Evolutionary conservation across 169 alveolate species (phyloP).

Genomic region (Plasmodium relictum): DNA sequence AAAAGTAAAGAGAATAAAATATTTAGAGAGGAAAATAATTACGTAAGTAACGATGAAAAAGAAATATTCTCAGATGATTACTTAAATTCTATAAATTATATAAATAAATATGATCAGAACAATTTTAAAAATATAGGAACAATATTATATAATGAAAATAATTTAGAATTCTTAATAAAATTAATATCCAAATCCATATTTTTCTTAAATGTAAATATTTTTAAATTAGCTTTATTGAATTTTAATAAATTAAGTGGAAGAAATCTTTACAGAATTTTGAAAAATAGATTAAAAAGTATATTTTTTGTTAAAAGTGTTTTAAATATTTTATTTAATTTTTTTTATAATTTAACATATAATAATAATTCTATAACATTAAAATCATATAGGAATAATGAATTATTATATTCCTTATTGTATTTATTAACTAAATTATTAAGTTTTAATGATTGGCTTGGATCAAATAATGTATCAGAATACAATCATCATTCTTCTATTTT

Average conservation of each 20-base stretch:
- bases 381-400: constrained; percentile 64
- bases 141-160: constrained; percentile 46
- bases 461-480: constrained; percentile 69
- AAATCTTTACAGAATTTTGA: constrained; percentile 44
- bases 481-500: constrained; percentile 76
- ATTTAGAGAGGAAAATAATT: not conserved
- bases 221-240: constrained; percentile 49
- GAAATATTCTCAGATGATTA: not conserved
- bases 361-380: constrained; percentile 27
- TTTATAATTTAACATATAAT: constrained; percentile 54
- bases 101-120: constrained; percentile 31
- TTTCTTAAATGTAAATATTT: constrained; percentile 53
- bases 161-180: constrained; percentile 57
- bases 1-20: not conserved
- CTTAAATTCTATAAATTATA: constrained; percentile 26
- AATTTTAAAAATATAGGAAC: constrained; percentile 66
- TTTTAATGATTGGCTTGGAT: constrained; percentile 76
- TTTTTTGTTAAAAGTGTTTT: constrained; percentile 46
- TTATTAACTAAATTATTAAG: constrained; percentile 63
- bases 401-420: constrained; percentile 53
- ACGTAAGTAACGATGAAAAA: not conserved
- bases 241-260: constrained; percentile 70
- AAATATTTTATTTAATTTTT: constrained; percentile 63
- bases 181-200: constrained; percentile 56
- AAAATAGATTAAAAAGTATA: constrained; percentile 36